phyloP scores from a whole-genome alignment of 352 stramenopile species.

The Paralagenidium karlingii region DNA sequence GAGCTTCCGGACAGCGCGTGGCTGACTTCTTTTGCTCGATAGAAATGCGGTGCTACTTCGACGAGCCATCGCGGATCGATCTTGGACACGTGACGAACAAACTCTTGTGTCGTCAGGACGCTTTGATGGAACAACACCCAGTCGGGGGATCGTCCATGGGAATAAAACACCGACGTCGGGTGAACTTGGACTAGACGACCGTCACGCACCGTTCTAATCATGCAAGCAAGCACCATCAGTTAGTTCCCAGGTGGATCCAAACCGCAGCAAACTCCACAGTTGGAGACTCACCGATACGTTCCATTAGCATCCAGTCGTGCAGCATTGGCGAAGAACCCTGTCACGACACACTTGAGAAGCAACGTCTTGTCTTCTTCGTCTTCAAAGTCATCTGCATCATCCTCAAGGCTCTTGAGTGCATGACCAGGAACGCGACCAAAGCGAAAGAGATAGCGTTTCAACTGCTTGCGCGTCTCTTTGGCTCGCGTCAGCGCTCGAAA shows the following conservation, averaged over 20 bases:
- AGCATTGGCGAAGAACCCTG: slow-evolving; percentile 91
- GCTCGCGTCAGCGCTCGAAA: slow-evolving; percentile 39
- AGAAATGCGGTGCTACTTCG: slow-evolving; percentile 53
- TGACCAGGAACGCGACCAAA: slow-evolving; percentile 14
- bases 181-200: slow-evolving; percentile 59
- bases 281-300: too few species aligned
- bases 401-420: not conserved
- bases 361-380: slow-evolving; percentile 12
- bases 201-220: slow-evolving; percentile 40
- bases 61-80: slow-evolving; percentile 73
- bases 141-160: slow-evolving; percentile 83
- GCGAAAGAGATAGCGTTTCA: slow-evolving; percentile 51
- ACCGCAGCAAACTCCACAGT: slow-evolving; percentile 1
- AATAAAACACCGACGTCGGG: slow-evolving; percentile 62
- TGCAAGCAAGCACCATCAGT: not conserved
- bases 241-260: not conserved
- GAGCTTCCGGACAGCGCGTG: slow-evolving; percentile 48
- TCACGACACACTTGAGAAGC: slow-evolving; percentile 54
- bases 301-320: slow-evolving; percentile 90
- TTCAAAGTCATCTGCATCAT: slow-evolving; percentile 7
- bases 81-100: slow-evolving; percentile 54
- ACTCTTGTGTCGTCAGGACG: slow-evolving; percentile 96
- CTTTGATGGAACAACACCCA: slow-evolving; percentile 98
- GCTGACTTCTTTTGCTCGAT: slow-evolving; percentile 57
- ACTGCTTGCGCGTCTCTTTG: slow-evolving; percentile 49